phyloP scores from a whole-genome alignment of 306 rosid genomes.

The Mucuna pruriens region DNA sequence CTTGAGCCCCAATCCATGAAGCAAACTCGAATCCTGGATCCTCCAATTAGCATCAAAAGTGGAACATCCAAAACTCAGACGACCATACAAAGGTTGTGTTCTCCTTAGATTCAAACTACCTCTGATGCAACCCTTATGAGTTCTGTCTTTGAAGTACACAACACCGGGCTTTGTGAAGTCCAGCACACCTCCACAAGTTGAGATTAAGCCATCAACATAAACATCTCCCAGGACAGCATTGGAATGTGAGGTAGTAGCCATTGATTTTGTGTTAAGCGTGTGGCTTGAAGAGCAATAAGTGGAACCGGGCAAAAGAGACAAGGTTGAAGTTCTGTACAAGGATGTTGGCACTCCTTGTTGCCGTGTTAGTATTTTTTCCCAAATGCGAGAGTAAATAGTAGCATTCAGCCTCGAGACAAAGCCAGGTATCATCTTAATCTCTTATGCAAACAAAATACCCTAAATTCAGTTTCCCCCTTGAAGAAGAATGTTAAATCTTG shows the following conservation, averaged over 20 bases:
- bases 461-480: neutral
- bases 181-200: constrained; percentile 46
- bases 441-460: constrained; percentile 30
- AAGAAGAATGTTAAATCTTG: constrained; percentile 30
- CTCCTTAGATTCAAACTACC: neutral
- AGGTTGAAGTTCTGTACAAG: constrained; percentile 40
- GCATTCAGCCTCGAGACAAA: constrained; percentile 61
- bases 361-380: constrained; percentile 39
- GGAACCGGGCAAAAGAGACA: constrained; percentile 36
- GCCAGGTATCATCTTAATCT: constrained; percentile 69
- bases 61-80: neutral
- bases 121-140: neutral
- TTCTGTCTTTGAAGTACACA: constrained; percentile 56
- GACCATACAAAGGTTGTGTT: neutral
- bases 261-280: constrained; percentile 42
- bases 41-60: neutral
- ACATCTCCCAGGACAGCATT: constrained; percentile 70
- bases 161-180: constrained; percentile 59
- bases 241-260: constrained; percentile 68
- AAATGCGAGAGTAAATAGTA: constrained; percentile 49
- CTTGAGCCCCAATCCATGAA: neutral
- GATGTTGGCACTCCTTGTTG: constrained; percentile 44
- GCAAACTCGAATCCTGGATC: neutral
- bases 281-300: constrained; percentile 25
- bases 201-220: constrained; percentile 60